Conservation (phyloP, 352 stramenopile genomes). For the Pythium diclinum region DNA sequence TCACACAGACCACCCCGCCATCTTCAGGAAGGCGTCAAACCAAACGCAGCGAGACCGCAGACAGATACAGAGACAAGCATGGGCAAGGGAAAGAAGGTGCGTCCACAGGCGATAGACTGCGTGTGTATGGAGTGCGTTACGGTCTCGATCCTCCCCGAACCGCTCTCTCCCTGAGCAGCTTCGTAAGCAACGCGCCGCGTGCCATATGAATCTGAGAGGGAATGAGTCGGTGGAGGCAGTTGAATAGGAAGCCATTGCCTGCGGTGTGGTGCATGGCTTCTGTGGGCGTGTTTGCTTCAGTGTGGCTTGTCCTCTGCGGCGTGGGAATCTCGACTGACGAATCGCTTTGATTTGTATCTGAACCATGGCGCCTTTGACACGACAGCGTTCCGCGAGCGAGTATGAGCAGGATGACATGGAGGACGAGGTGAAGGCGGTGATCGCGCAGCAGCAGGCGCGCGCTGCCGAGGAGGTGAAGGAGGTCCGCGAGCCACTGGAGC, state of each 20-base stretch:
- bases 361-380: conserved; percentile 5
- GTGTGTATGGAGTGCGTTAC: not conserved
- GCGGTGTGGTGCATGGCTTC: not conserved
- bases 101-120: not conserved
- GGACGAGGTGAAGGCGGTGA: conserved; percentile 23
- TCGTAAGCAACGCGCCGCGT: not conserved
- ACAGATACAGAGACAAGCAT: not conserved
- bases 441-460: conserved; percentile 19
- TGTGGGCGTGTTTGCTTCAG: not conserved
- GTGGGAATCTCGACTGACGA: not conserved
- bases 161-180: not conserved
- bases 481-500: conserved; percentile 15
- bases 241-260: not conserved
- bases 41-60: not conserved
- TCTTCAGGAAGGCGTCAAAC: not conserved
- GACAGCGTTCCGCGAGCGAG: conserved; percentile 25
- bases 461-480: conserved; percentile 19
- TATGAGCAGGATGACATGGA: conserved; percentile 22
- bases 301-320: not conserved
- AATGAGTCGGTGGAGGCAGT: not conserved
- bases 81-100: conserved; percentile 1
- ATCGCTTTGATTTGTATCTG: not conserved
- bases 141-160: not conserved
- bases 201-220: not conserved
- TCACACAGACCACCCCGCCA: not conserved